phyloP scores from a whole-genome alignment of 306 rosid genomes.

The Abrus precatorius region DNA sequence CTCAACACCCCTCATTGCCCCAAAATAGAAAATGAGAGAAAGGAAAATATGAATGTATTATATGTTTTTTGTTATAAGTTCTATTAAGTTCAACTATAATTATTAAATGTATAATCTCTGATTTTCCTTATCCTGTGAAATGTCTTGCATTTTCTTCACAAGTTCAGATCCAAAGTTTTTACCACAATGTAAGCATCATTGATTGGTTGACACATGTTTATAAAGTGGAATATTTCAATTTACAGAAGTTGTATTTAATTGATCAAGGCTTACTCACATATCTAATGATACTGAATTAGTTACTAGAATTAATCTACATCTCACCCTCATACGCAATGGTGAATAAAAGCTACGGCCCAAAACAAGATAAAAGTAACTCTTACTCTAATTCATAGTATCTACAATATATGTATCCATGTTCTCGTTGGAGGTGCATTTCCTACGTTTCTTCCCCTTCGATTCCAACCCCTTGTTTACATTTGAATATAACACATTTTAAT shows the following conservation, averaged over 20 bases:
- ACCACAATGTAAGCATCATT: not conserved
- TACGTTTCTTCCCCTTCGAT: not conserved
- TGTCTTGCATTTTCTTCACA: not conserved
- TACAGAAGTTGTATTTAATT: conserved; percentile 8
- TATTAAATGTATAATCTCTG: not conserved
- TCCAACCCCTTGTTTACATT: conserved; percentile 6
- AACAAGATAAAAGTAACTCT: not conserved
- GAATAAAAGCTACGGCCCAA: not conserved
- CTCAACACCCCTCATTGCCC: not conserved
- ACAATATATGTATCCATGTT: not conserved
- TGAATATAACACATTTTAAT: not conserved
- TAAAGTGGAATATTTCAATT: conserved; percentile 8
- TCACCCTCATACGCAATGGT: not conserved
- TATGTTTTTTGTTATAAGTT: not conserved
- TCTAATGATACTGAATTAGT: not conserved
- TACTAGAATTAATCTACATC: conserved; percentile 2
- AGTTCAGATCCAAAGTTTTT: not conserved
- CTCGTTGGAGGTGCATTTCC: not conserved
- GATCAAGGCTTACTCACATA: conserved; percentile 2
- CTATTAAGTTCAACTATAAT: not conserved
- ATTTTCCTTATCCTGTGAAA: not conserved
- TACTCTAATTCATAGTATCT: conserved; percentile 8
- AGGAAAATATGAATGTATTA: not conserved
- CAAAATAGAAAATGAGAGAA: not conserved
- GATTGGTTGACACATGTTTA: conserved; percentile 8